Evolutionary conservation across 768 basidiomycete species (phyloP), one percentile per base, ranked within the genome.

Genomic region (Leccinum pellstonianum): DNA sequence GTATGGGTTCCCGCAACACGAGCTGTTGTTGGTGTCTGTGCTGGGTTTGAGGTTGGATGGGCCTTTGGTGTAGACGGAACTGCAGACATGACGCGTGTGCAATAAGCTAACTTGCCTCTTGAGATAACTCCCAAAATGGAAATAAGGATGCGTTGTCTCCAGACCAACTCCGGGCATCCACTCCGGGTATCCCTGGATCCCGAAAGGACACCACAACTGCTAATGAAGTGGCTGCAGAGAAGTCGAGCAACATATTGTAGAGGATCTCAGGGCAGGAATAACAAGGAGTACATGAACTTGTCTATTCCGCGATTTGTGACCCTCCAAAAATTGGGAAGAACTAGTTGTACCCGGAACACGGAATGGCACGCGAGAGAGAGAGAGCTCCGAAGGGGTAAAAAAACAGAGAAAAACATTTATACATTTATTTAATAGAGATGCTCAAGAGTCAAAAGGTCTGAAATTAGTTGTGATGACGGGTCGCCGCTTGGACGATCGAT

Each of bases 11-110:
- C 73, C 19, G 80, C 68, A 9, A 85, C 71, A 21, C 86, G 84
- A 5, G 82, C 64, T 5, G 82, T 77, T 47, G 84, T 82, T 38
- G 87, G 86, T 14, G 88, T 89, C 17, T 80, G 78, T 38, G 81
- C 31, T 11, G 71, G 73, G 5, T 65, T 57, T 50, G 43, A 55
- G 38, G 61, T 55, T 10, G 64, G 52, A n/a, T 64, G 66, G 3
- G 64, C 64, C 35, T 66, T 72, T 48, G 73, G 74, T 37, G 79
- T 80, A 4, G 70, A 60, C 10, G 76, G 72, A 5, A 70, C 65
- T 0, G 67, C 57, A 62, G 77, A 70, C 78, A 78, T 78, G 57
- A 35, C 8, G 19, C 21, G 56, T 5, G 31, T 23, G 46, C 17
- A 55, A 49, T 14, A 3, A 5, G 11, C 19, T 10, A 21, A 14